These are phyloP conservation scores for Senecio squalidus DNA, from an alignment of 140 eudicot species.

Conservation along the genomic window DNA sequence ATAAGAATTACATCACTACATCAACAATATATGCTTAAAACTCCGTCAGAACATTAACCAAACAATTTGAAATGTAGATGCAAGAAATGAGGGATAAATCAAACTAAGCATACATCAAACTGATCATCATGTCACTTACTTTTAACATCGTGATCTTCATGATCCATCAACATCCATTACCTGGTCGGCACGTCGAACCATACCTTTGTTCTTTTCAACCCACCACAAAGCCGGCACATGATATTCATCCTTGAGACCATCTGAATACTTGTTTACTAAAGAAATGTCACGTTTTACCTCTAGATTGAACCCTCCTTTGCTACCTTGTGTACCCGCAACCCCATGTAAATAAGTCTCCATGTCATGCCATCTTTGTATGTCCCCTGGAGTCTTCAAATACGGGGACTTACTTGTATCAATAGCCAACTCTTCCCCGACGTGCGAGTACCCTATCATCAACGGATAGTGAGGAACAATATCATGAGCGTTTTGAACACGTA, in stretches of 20 bases:
- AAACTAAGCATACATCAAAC: too few species aligned
- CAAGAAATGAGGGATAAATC: too few species aligned
- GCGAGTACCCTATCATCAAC: constrained; percentile 39
- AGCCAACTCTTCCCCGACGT: constrained; percentile 40
- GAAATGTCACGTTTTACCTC: constrained; percentile 40
- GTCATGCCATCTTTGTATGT: constrained; percentile 40
- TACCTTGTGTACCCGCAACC: constrained; percentile 45
- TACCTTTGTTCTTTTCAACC: constrained; percentile 50
- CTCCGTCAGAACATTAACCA: too few species aligned
- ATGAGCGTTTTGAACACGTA: constrained; percentile 33
- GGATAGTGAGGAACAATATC: constrained; percentile 65
- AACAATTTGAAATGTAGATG: too few species aligned
- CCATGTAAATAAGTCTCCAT: constrained; percentile 60
- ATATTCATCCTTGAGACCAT: constrained; percentile 49
- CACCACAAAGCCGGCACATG: constrained; percentile 51
- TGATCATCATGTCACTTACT: too few species aligned
- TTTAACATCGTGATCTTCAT: constrained; percentile 31
- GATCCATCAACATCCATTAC: constrained; percentile 55
- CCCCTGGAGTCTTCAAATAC: constrained; percentile 39
- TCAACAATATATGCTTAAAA: too few species aligned
- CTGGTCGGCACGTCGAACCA: constrained; percentile 54
- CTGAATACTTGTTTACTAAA: constrained; percentile 41
- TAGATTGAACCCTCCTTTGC: constrained; percentile 33
- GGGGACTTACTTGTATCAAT: constrained; percentile 37
- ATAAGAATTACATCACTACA: too few species aligned